These are phyloP conservation scores for Lasiodiplodia sp. DNA, from an alignment of 2,329 filamentous ascomycete genomes.

Conservation along the genomic window DNA sequence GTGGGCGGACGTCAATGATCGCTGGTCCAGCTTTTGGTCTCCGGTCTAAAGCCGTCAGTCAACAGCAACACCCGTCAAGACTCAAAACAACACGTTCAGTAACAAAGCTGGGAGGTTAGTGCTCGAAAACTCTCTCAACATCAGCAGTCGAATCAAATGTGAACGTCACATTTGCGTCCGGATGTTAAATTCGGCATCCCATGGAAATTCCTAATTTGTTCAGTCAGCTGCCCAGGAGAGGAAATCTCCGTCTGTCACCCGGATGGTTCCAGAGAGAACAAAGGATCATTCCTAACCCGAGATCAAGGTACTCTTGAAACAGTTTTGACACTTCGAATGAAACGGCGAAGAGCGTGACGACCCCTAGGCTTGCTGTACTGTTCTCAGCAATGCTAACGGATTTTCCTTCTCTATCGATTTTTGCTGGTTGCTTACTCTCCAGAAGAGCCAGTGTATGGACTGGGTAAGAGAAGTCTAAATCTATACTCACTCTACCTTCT, in stretches of 20 bases:
- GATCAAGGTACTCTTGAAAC: background rate
- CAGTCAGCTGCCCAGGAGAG: background rate
- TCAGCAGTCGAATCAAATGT: too few species aligned
- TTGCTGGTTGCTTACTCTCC: background rate
- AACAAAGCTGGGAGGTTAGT: too few species aligned
- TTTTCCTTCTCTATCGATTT: background rate
- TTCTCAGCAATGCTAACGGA: background rate
- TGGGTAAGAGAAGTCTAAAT: background rate
- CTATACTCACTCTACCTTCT: background rate
- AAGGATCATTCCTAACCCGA: background rate
- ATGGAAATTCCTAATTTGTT: too few species aligned
- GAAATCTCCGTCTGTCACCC: background rate
- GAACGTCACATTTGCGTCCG: too few species aligned
- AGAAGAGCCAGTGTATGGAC: background rate
- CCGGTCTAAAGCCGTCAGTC: background rate
- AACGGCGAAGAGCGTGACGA: background rate
- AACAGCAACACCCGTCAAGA: too few species aligned
- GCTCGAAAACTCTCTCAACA: too few species aligned
- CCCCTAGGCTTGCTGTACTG: background rate
- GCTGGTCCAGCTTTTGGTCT: background rate
- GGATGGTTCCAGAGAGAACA: background rate
- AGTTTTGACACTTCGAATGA: conserved; percentile 7
- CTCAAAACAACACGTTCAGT: too few species aligned
- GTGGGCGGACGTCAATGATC: background rate
- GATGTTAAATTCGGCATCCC: too few species aligned